phyloP scores from a whole-genome alignment of 1,139 yeast species.

The Geotrichum phurueaensis region DNA sequence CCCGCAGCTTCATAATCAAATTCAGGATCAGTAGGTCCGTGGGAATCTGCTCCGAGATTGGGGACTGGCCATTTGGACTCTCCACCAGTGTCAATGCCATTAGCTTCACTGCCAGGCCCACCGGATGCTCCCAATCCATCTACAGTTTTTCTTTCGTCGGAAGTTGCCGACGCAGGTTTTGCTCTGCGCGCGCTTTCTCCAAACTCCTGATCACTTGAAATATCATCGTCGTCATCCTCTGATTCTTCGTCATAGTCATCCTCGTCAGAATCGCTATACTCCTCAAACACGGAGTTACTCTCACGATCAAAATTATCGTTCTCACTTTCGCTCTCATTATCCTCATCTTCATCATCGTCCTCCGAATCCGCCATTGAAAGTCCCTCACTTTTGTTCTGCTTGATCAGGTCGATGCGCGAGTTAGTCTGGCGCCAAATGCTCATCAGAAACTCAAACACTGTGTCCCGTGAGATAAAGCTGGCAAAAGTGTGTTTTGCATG shows the following conservation, averaged over 20 bases:
- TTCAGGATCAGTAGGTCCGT: conserved; percentile 47
- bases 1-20: conserved; percentile 48
- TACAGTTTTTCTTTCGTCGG: conserved; percentile 15
- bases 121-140: conserved; percentile 19
- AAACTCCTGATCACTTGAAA: conserved; percentile 21
- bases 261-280: conserved; percentile 11
- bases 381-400: not conserved
- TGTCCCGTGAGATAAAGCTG: conserved; percentile 77
- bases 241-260: conserved; percentile 26
- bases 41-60: conserved; percentile 51
- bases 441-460: conserved; percentile 60
- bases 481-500: conserved; percentile 71
- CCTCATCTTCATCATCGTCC: conserved; percentile 37
- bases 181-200: conserved; percentile 20
- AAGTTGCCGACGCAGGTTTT: conserved; percentile 7
- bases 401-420: conserved; percentile 11
- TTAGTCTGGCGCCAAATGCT: conserved; percentile 36
- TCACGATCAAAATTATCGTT: conserved; percentile 21
- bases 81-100: not conserved
- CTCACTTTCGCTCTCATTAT: conserved; percentile 24
- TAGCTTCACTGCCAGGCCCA: conserved; percentile 2
- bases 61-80: conserved; percentile 31
- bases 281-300: conserved; percentile 11
- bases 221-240: conserved; percentile 19
- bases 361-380: conserved; percentile 39